Percentiles rank a stretch among this genome's conserved stretches.
phyloP scores from a whole-genome alignment of 768 basidiomycete species.

The Piloderma croceum region DNA sequence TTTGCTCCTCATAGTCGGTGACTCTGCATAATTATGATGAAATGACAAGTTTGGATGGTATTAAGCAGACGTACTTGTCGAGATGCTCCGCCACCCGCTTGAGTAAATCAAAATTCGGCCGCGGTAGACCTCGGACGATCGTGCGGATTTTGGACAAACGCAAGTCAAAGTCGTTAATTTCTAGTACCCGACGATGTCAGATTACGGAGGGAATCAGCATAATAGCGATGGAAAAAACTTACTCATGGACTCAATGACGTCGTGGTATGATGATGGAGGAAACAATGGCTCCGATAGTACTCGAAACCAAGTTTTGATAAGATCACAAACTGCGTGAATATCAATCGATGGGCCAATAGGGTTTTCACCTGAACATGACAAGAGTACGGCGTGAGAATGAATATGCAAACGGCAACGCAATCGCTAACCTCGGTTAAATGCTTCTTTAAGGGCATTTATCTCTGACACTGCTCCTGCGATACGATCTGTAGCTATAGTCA shows the following conservation, averaged over 20 bases:
- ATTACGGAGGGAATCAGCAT: conserved; percentile 7
- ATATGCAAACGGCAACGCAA: not conserved
- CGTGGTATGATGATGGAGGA: conserved; percentile 60
- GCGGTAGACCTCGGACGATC: conserved; percentile 66
- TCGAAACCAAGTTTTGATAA: conserved; percentile 84
- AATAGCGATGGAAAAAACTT: conserved; percentile 19
- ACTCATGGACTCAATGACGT: conserved; percentile 71
- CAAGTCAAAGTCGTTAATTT: conserved; percentile 62
- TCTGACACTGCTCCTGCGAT: conserved; percentile 72
- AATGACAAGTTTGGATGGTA: not conserved
- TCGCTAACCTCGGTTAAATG: conserved; percentile 61
- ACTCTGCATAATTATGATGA: conserved; percentile 40
- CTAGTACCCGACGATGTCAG: too few species aligned
- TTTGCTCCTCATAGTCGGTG: conserved; percentile 83
- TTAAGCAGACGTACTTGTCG: conserved; percentile 47
- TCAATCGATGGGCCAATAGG: conserved; percentile 59
- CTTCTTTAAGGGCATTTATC: conserved; percentile 64
- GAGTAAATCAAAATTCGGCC: conserved; percentile 72
- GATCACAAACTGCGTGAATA: conserved; percentile 77
- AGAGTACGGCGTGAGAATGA: not conserved
- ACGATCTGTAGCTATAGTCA: conserved; percentile 48
- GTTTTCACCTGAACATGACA: conserved; percentile 41
- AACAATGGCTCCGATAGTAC: conserved; percentile 76
- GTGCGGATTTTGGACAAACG: conserved; percentile 58
- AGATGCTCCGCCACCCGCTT: conserved; percentile 77